Percentiles rank a stretch among this genome's conserved stretches.
Conservation (phyloP, 345 rosid genomes). For the Kandelia obovata region DNA sequence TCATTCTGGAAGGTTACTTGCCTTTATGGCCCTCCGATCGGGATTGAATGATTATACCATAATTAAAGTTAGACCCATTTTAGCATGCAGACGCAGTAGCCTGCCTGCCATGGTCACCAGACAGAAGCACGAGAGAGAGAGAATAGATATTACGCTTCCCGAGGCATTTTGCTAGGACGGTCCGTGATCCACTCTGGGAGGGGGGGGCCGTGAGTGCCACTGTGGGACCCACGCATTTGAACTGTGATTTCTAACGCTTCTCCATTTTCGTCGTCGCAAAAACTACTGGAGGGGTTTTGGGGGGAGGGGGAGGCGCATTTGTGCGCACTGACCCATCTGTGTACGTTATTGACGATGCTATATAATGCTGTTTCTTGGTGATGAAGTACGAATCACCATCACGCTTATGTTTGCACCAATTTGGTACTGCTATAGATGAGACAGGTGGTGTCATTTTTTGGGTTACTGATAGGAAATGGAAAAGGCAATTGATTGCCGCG, state of each 20-base stretch:
- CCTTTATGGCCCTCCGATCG: constrained; percentile 10
- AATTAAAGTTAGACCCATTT: constrained; percentile 17
- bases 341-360: too few species aligned
- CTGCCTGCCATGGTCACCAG: neutral
- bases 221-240: constrained; percentile 9
- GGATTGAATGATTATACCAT: constrained; percentile 27
- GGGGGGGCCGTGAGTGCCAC: neutral
- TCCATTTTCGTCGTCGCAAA: neutral
- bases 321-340: too few species aligned
- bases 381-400: too few species aligned
- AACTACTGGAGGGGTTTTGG: neutral
- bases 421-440: too few species aligned
- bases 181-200: constrained; percentile 27
- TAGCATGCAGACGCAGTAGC: neutral
- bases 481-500: too few species aligned
- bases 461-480: too few species aligned
- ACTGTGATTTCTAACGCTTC: neutral
- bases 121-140: neutral
- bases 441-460: too few species aligned
- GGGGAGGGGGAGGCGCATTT: too few species aligned
- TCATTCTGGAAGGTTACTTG: constrained; percentile 11
- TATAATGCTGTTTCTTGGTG: too few species aligned
- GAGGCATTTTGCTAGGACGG: constrained; percentile 22
- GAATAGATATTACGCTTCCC: constrained; percentile 18
- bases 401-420: too few species aligned